Evolutionary conservation across 139 green algal genomes (phyloP).

Genomic region (Pycnococcus provasolii): DNA sequence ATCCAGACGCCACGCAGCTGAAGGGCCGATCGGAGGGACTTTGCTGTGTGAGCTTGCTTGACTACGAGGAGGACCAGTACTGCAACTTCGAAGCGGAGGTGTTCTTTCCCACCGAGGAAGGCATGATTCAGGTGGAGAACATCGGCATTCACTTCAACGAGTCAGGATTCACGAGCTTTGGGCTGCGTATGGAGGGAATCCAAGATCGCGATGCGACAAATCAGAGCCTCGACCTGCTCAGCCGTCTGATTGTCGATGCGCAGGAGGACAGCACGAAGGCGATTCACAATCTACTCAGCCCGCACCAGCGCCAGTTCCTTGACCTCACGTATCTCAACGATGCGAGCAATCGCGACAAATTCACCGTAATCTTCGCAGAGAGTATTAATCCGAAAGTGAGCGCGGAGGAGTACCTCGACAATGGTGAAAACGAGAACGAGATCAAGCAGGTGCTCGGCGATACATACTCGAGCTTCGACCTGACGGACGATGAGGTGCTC

Average conservation of each 20-base stretch:
- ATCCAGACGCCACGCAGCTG: constrained; percentile 3
- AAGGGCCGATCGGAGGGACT: constrained; percentile 5
- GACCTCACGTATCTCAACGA: constrained; percentile 16
- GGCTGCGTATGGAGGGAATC: constrained; percentile 12
- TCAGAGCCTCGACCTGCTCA: constrained; percentile 12
- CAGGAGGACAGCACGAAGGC: constrained; percentile 12
- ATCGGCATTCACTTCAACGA: constrained; percentile 21
- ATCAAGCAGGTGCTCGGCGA: constrained; percentile 27
- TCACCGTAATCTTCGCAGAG: constrained; percentile 14
- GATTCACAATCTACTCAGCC: constrained; percentile 17
- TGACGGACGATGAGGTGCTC: constrained; percentile 8
- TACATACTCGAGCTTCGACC: constrained; percentile 5
- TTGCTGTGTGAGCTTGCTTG: constrained; percentile 7
- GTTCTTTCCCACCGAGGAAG: constrained; percentile 2
- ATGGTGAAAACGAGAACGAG: constrained; percentile 18
- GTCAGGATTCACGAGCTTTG: constrained; percentile 16
- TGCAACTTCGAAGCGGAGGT: constrained; percentile 26
- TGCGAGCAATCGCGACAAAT: constrained; percentile 19
- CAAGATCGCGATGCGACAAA: background rate
- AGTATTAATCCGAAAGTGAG: background rate
- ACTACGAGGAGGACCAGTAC: constrained; percentile 17
- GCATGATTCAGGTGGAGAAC: constrained; percentile 21
- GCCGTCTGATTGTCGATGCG: constrained; percentile 19
- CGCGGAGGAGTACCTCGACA: constrained; percentile 17
- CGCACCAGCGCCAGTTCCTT: constrained; percentile 20